phyloP scores from a whole-genome alignment of 192 early-diverging fungal genomes.

The Helicostylum pulchrum region DNA sequence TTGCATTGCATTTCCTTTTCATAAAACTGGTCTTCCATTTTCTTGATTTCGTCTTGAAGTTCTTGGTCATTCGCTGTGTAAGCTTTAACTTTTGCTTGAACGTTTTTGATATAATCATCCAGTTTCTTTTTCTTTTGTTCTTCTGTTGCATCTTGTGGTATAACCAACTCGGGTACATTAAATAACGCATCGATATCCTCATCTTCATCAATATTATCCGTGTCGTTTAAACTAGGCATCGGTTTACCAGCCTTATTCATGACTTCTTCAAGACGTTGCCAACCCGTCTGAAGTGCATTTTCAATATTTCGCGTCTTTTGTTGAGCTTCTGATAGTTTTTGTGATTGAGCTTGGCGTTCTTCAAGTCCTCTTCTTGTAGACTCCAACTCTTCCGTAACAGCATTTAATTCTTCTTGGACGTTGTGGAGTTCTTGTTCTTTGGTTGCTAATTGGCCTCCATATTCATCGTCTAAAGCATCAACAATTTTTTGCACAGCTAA shows the following conservation, averaged over 20 bases:
- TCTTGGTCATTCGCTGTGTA: conserved; percentile 43
- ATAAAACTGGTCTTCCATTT: conserved; percentile 33
- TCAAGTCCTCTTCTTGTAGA: conserved; percentile 53
- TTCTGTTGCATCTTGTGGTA: not conserved
- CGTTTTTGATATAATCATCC: conserved; percentile 26
- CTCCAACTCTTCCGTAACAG: conserved; percentile 53
- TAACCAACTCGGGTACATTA: conserved; percentile 2
- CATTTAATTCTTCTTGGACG: conserved; percentile 53
- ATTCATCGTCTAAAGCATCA: conserved; percentile 68
- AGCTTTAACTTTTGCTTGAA: conserved; percentile 40
- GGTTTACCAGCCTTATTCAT: conserved; percentile 11
- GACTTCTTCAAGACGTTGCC: conserved; percentile 2
- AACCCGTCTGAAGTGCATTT: conserved; percentile 37
- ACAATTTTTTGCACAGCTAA: conserved; percentile 68
- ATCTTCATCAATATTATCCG: conserved; percentile 4
- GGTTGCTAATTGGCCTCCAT: conserved; percentile 53
- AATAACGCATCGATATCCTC: conserved; percentile 20
- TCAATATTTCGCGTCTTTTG: conserved; percentile 60
- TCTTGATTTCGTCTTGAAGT: conserved; percentile 23
- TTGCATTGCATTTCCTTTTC: conserved; percentile 78
- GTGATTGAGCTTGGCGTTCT: conserved; percentile 51
- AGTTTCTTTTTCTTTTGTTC: conserved; percentile 1
- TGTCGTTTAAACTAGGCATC: conserved; percentile 11
- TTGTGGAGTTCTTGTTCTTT: conserved; percentile 56
- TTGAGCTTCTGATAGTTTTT: conserved; percentile 54